A percentile compares a stretch with the other conserved stretches of the same genome.
phyloP scores from a whole-genome alignment of 1,284 basidiomycete species.

The Rhodofomes roseus region DNA sequence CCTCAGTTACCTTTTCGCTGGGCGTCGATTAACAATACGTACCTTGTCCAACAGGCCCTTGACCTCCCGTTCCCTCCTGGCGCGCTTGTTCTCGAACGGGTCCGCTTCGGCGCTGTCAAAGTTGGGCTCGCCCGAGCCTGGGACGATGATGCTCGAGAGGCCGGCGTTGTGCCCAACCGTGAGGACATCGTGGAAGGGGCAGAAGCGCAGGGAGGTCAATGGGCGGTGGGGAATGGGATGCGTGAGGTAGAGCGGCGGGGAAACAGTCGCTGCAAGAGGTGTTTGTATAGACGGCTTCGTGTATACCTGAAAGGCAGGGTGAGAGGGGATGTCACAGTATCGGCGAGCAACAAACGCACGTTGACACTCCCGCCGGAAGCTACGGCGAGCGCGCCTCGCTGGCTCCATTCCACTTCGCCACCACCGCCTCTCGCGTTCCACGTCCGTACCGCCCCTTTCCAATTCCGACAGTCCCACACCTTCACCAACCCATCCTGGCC shows the following conservation, averaged over 20 bases:
- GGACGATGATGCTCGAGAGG: conserved; percentile 83
- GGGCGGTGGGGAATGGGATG: conserved; percentile 73
- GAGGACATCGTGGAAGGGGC: conserved; percentile 91
- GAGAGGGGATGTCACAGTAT: background rate
- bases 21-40: conserved; percentile 5
- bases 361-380: conserved; percentile 81
- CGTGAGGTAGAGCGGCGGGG: conserved; percentile 84
- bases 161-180: conserved; percentile 75
- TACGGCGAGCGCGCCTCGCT: conserved; percentile 81
- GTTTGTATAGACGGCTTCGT: conserved; percentile 63
- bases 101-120: conserved; percentile 94
- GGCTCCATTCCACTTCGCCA: conserved; percentile 73
- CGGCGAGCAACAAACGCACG: conserved; percentile 38
- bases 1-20: background rate
- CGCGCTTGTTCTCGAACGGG: conserved; percentile 87
- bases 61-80: conserved; percentile 89
- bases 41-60: conserved; percentile 89
- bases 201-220: conserved; percentile 71
- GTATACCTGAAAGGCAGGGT: conserved; percentile 48
- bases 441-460: conserved; percentile 81
- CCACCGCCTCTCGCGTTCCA: conserved; percentile 72
- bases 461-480: conserved; percentile 95
- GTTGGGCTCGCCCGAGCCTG: conserved; percentile 91
- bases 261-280: conserved; percentile 42
- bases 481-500: conserved; percentile 91